Conservation (phyloP, 2,329 filamentous ascomycete genomes). For the Cladosporium sp. region DNA sequence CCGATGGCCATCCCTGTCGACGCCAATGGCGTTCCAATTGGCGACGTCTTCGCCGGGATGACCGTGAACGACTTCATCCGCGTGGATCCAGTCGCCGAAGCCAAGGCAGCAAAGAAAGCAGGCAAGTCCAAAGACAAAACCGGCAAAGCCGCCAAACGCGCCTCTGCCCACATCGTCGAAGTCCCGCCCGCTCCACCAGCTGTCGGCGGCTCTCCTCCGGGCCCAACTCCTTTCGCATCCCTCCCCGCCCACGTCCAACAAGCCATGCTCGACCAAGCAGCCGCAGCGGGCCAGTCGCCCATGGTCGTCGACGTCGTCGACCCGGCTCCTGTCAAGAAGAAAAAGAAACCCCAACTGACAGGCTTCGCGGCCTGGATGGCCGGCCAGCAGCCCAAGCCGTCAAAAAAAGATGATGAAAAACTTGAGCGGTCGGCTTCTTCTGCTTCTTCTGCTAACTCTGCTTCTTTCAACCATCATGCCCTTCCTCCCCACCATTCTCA, state of each 20-base stretch:
- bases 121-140: neutral
- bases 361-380: conserved; percentile 27
- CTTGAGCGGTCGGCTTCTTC: conserved; percentile 14
- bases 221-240: neutral
- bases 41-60: conserved; percentile 16
- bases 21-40: conserved; percentile 1
- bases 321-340: conserved; percentile 15
- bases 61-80: neutral
- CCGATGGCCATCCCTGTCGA: neutral
- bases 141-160: neutral
- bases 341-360: conserved; percentile 24
- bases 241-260: no score
- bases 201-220: neutral
- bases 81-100: neutral
- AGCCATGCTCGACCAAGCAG: no score
- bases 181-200: neutral
- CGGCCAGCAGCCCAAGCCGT: conserved; percentile 16
- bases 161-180: conserved; percentile 1
- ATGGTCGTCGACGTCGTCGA: conserved; percentile 11
- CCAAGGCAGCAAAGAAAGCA: conserved; percentile 4
- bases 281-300: neutral
- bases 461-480: neutral
- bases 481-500: neutral
- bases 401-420: conserved; percentile 23
- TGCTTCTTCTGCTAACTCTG: no score